Evolutionary conservation across 176 grass and related monocot genomes (phyloP), one percentile per base, ranked within the genome.

Genomic region (Cenchrus purpureus): DNA sequence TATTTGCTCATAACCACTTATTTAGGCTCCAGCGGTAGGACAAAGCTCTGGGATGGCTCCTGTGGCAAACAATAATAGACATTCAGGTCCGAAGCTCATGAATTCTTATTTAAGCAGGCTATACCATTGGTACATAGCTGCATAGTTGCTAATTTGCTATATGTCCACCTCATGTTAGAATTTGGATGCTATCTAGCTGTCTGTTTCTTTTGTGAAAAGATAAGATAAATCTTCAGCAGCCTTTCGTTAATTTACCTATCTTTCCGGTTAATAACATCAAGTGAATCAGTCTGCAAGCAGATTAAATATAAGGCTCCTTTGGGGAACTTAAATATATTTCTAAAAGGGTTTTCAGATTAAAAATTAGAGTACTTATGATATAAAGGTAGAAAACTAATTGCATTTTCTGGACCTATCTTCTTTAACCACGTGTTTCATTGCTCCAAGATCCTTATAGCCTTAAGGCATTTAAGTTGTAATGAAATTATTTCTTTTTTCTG

Each of bases 11-110:
- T 87, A 56, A 50, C 13, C 29, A 85, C 50, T 90, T 89, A 61
- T 84, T 87, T 81, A 93, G 80, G 67, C 73, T 31, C 66, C 73
- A 19, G 82, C 72, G 52, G 79, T 88, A 63, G 96, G 89, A 88
- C 96, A 93, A 83, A 95, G 86, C 80, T 91, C 96, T 80, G 93
- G 89, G 64, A 77, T 95, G 83, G 88, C 88, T 55, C 89, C 93
- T 71, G 77, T 82, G 53, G 76, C 80, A 77, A 84, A 70, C 13
- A 94, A 88, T 78, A 92, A 88, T 78, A 89, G 91, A 69, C 96
- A 90, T 74, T 80, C 91, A 90, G 91, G 96, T 95, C 20, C n/a
- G 52, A 43, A 4, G 6, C 79, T 81, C 16, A 43, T 37, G 11
- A 53, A 12, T 81, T 81, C 12, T 80, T 5, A 42, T 43, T 13